Evolutionary conservation across 495 filamentous ascomycete species (phyloP).

Genomic region (Aspergillus haitiensis): DNA sequence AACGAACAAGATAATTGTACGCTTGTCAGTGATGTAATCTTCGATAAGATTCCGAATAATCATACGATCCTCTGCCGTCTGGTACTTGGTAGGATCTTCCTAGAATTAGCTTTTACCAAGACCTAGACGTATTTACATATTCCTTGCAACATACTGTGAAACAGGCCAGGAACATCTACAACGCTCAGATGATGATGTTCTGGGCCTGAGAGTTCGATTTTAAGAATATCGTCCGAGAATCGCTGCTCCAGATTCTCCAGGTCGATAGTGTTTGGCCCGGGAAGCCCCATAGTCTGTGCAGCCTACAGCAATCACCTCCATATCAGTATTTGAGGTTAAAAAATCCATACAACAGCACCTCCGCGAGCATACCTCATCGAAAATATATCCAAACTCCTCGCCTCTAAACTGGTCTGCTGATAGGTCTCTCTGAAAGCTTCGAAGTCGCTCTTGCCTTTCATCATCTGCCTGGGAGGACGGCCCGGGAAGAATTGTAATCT

Average conservation of each 20-base stretch:
- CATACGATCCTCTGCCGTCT: slow-evolving; percentile 34
- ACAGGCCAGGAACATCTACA: slow-evolving; percentile 56
- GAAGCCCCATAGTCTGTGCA: slow-evolving; percentile 30
- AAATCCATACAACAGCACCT: no score
- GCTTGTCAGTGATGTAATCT: slow-evolving; percentile 44
- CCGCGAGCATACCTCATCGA: no score
- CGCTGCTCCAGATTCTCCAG: slow-evolving; percentile 23
- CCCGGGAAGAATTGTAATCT: slow-evolving; percentile 32
- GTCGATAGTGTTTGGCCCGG: slow-evolving; percentile 15
- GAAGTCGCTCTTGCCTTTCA: slow-evolving; percentile 22
- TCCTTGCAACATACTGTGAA: slow-evolving; percentile 33
- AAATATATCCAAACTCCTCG: no score
- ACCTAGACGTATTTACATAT: background rate
- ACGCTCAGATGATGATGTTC: slow-evolving; percentile 49
- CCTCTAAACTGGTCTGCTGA: background rate
- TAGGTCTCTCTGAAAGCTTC: slow-evolving; percentile 26
- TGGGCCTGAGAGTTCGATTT: slow-evolving; percentile 52
- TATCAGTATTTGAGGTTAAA: slow-evolving; percentile 20
- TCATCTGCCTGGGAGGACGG: slow-evolving; percentile 23
- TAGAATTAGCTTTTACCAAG: background rate
- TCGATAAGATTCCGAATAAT: slow-evolving; percentile 43
- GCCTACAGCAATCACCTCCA: slow-evolving; percentile 29
- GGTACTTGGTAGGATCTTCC: slow-evolving; percentile 31
- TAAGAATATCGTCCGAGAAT: slow-evolving; percentile 51
- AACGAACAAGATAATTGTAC: slow-evolving; percentile 45